phyloP scores from a whole-genome alignment of 345 rosid species.

The Salix dunnii region DNA sequence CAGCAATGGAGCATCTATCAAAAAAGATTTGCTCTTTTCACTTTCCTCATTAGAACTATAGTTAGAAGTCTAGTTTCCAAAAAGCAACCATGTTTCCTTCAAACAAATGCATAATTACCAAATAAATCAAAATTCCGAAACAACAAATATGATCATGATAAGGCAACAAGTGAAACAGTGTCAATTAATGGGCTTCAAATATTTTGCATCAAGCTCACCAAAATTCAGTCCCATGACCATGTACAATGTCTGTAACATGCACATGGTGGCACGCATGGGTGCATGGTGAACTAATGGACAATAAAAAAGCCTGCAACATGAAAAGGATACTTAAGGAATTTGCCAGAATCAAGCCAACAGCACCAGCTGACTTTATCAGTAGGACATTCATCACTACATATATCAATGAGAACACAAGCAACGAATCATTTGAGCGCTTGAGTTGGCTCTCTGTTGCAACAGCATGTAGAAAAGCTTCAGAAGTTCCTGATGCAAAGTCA shows the following conservation, averaged over 20 bases:
- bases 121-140: not conserved
- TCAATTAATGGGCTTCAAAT: not conserved
- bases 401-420: slow-evolving; percentile 69
- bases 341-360: slow-evolving; percentile 84
- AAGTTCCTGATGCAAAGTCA: slow-evolving; percentile 63
- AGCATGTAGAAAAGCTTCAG: slow-evolving; percentile 93
- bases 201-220: not conserved
- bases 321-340: slow-evolving; percentile 84
- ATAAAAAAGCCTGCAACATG: not conserved
- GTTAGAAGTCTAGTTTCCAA: not conserved
- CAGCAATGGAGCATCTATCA: not conserved
- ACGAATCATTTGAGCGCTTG: slow-evolving; percentile 65
- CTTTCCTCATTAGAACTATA: not conserved
- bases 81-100: not conserved
- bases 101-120: not conserved
- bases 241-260: not conserved
- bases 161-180: not conserved
- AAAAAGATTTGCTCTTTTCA: not conserved
- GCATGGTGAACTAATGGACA: not conserved
- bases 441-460: slow-evolving; percentile 79
- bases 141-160: not conserved
- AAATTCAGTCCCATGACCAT: not conserved
- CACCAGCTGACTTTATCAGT: slow-evolving; percentile 70
- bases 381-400: slow-evolving; percentile 57
- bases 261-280: not conserved